Evolutionary conservation across 306 rosid species (phyloP).

Genomic region (Citrullus colocynthis): DNA sequence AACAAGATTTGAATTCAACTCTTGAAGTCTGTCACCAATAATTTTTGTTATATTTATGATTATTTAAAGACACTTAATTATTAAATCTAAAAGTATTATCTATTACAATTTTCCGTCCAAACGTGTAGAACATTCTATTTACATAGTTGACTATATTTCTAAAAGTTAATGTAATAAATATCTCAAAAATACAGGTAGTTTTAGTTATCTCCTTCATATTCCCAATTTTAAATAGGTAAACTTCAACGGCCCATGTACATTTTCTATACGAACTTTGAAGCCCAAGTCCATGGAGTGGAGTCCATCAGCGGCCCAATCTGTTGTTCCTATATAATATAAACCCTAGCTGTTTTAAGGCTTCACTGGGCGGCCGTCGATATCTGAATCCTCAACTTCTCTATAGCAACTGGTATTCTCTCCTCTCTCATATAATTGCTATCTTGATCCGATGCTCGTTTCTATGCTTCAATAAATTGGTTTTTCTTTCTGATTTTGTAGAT

Average conservation of each 20-base stretch:
- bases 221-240: not conserved
- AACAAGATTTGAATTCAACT: too few relatives aligned
- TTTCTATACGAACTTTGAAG: not conserved
- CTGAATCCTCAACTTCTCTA: not conserved
- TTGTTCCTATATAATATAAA: not conserved
- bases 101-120: too few relatives aligned
- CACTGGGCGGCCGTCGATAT: not conserved
- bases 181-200: too few relatives aligned
- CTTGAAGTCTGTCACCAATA: too few relatives aligned
- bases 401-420: not conserved
- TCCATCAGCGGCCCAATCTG: not conserved
- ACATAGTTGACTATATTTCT: too few relatives aligned
- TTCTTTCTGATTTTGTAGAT: constrained; percentile 2
- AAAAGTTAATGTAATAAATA: too few relatives aligned
- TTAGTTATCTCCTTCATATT: too few relatives aligned
- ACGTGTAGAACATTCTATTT: too few relatives aligned
- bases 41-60: too few relatives aligned
- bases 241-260: not conserved
- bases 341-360: not conserved
- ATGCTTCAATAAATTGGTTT: not conserved
- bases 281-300: not conserved
- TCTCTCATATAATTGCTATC: not conserved
- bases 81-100: too few relatives aligned
- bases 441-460: not conserved
- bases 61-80: too few relatives aligned